Evolutionary conservation across 306 rosid genomes (phyloP).

Genomic region (Vigna hirtella): DNA sequence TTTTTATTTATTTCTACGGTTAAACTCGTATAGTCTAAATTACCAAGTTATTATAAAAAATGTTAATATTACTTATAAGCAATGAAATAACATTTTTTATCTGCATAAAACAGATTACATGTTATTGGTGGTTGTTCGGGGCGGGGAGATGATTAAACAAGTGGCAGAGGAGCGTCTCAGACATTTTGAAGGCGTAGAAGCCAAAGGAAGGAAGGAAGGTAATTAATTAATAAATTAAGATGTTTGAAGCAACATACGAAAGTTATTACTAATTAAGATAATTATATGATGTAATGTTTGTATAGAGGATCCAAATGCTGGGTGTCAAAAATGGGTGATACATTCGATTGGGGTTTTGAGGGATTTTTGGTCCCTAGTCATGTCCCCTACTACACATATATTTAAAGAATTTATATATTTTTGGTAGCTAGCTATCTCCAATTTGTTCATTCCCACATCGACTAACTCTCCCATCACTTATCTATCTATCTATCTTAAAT

Average conservation of each 20-base stretch:
- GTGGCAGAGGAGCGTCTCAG: too few relatives aligned
- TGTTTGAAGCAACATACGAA: not conserved
- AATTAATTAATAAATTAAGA: not conserved
- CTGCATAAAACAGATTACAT: not conserved
- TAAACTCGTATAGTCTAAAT: not conserved
- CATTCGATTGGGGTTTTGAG: constrained; percentile 50
- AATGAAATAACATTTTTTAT: not conserved
- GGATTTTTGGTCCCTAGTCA: constrained; percentile 54
- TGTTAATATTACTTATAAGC: not conserved
- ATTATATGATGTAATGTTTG: constrained; percentile 2
- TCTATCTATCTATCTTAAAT: constrained; percentile 55
- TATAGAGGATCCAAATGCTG: constrained; percentile 46
- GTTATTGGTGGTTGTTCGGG: not conserved
- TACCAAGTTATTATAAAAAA: not conserved
- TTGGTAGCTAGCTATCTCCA: constrained; percentile 1
- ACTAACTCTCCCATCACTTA: constrained; percentile 32
- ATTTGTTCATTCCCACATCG: constrained; percentile 47
- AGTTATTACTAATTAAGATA: not conserved
- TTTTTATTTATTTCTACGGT: not conserved
- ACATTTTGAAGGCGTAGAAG: constrained; percentile 47
- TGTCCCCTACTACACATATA: not conserved
- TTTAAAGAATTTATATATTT: constrained; percentile 35
- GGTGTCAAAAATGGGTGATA: constrained; percentile 56
- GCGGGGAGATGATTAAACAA: not conserved
- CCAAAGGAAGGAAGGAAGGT: constrained; percentile 47